Evolutionary conservation across 2,329 filamentous ascomycete species (phyloP), one percentile per base, ranked within the genome.

Genomic region (Chrysoporthe deuterocubensis): DNA sequence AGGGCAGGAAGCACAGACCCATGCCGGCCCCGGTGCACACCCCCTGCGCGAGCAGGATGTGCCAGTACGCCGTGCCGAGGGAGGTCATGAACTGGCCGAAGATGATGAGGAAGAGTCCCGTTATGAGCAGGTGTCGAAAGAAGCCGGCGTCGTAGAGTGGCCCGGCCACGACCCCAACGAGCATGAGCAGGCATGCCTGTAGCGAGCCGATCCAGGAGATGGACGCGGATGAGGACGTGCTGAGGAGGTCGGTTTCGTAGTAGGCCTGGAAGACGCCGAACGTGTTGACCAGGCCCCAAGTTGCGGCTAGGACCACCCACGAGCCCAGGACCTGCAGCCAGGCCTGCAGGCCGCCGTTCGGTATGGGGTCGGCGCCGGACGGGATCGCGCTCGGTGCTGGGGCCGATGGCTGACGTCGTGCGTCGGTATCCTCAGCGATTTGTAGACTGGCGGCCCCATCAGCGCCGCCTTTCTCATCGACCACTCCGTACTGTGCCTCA

Each of bases 151-250:
- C 82, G 67, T 79, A 81, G 0, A 82, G 70, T 2, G 80, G 80
- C 0, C 82, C 82, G 7, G 78, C 76, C 58, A 83, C 69, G 46
- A 79, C 73, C 37, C 81, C 80, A 18, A 78, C 74, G 44, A 81
- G 74, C 72, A 82, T 76, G 56, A 83, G 72, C 37, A 83, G 75
- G 48, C 79, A 79, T 7, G 75, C 75, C 68, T 83, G 81, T 11
- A 83, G 71, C 18, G 80, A 80, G 7, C 80, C 81, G 57, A 84
- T 81, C 81, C 81, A 83, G 4, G 81, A 81, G 54, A 84, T 82
- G 50, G 75, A 73, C 1, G 79, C 81, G 1, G 81, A 72, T 0
- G 77, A 76, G 21, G 73, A 72, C 16, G 69, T 57, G 9, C 66
- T 68, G 18, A 81, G 76, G 13, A 81, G 74, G 0, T 73, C 73